These are phyloP conservation scores for Lactarius vividus DNA, from an alignment of 768 basidiomycete genomes.

Conservation along the genomic window DNA sequence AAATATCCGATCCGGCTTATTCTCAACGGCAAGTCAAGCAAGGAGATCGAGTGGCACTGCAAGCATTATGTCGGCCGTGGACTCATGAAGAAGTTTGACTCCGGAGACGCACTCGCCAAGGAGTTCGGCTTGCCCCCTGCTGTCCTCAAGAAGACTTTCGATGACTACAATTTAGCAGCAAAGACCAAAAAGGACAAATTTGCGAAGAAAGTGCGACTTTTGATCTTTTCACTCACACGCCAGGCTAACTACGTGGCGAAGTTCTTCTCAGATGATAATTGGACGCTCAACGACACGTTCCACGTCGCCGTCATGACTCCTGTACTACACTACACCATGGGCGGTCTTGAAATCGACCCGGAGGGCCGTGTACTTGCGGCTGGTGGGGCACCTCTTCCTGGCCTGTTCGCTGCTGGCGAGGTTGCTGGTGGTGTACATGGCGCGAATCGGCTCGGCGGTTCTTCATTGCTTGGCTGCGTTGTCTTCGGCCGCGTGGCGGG, in stretches of 20 bases:
- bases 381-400: slow-evolving; percentile 74
- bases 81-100: slow-evolving; percentile 93
- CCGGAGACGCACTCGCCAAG: slow-evolving; percentile 85
- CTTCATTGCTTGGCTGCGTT: slow-evolving; percentile 91
- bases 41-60: slow-evolving; percentile 98
- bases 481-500: slow-evolving; percentile 97
- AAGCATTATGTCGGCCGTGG: slow-evolving; percentile 98
- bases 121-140: slow-evolving; percentile 80
- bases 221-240: slow-evolving; percentile 7
- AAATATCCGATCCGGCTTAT: slow-evolving; percentile 95
- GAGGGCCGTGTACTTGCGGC: slow-evolving; percentile 78
- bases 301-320: slow-evolving; percentile 97
- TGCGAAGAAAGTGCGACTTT: slow-evolving; percentile 75
- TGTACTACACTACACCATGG: slow-evolving; percentile 98
- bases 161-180: slow-evolving; percentile 78
- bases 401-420: slow-evolving; percentile 94
- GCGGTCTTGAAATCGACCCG: slow-evolving; percentile 91
- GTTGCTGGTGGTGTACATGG: slow-evolving; percentile 96
- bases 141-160: slow-evolving; percentile 87
- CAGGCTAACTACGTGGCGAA: slow-evolving; percentile 27
- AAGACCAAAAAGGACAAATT: too few relatives aligned
- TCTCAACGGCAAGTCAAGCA: slow-evolving; percentile 85
- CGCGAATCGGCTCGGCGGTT: slow-evolving; percentile 95
- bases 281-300: slow-evolving; percentile 87
- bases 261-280: slow-evolving; percentile 82